Evolutionary conservation across 257 asterid species (phyloP), one percentile per base, ranked within the genome.

Genomic region (Lycium ferocissimum): DNA sequence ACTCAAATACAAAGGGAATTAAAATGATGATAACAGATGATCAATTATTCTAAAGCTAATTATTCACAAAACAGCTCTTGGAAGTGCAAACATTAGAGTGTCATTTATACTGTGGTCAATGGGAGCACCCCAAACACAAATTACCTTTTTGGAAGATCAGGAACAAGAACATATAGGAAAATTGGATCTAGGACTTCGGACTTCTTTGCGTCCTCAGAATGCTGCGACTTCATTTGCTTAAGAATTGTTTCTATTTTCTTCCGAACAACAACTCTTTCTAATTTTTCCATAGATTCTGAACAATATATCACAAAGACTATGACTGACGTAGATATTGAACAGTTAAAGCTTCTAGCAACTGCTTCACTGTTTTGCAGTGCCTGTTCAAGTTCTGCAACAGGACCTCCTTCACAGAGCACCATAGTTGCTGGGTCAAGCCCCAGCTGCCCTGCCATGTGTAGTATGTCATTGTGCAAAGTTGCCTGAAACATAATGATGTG

Each of bases 71-170:
- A 53, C 66, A 33, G 66, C 53, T 78, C 82, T 53, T 78, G 65
- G 82, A 76, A 56, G 82, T 3, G 6, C 49, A 8, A 78, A 33
- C 2, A 53, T 53, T 26, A 33, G 26, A 53, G 33, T 78, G 82
- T 33, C 82, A 78, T 33, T 26, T 78, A 53, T 78, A 53, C 49
- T 53, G 62, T 33, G 82, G 57, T 5, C 5, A 54, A 78, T 33
- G 65, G 65, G 66, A 78, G 82, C 33, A 8, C 9, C 61, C 10
- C 82, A 4, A n/a, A 78, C 33, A 40, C 13, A 45, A 6, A 56
- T 87, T 79, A 96, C 99, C 99, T 93, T 89, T 95, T 96, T n/a
- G 99, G 99, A 83, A 96, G 91, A 91, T 93, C 98, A 83, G 99
- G 98, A 91, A 95, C 97, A 87, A 95, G 91, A 88, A 96, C 81